Conservation (phyloP, 208 protist genomes). For the Balamuthia mandrillaris region DNA sequence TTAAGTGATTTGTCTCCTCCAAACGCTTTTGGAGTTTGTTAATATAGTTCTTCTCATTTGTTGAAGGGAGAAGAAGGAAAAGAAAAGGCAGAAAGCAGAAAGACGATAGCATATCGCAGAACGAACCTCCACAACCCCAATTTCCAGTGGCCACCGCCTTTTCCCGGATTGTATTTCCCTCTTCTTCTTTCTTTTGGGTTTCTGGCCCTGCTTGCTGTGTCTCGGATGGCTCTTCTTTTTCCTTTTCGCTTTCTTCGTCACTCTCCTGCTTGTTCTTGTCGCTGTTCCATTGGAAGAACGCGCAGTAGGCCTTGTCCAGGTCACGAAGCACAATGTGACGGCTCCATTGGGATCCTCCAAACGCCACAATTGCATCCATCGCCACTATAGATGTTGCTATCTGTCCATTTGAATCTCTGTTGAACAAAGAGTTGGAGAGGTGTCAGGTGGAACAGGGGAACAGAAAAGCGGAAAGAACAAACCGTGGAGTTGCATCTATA, state of each 20-base stretch:
- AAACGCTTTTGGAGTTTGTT: slow-evolving; percentile 12
- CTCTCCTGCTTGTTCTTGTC: neutral
- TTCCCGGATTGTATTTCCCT: neutral
- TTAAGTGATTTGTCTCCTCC: slow-evolving; percentile 61
- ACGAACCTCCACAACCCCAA: neutral
- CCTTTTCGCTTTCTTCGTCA: too few species aligned
- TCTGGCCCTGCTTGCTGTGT: too few species aligned
- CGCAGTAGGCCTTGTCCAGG: neutral
- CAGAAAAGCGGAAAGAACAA: neutral
- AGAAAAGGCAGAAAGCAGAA: too few species aligned
- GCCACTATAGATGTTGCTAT: slow-evolving; percentile 46
- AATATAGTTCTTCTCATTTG: neutral
- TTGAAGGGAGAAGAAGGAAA: neutral
- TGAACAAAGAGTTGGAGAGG: neutral
- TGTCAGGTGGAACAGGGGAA: neutral
- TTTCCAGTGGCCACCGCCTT: neutral
- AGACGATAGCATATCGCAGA: neutral
- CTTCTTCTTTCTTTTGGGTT: too few species aligned
- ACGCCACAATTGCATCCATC: slow-evolving; percentile 50
- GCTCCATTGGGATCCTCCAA: neutral
- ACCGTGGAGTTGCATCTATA: neutral
- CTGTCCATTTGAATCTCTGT: neutral
- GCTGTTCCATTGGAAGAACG: neutral
- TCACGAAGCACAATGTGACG: neutral
- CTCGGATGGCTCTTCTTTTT: too few species aligned